Conservation (phyloP, 352 stramenopile species). For the Aphanomyces cochlioides region DNA sequence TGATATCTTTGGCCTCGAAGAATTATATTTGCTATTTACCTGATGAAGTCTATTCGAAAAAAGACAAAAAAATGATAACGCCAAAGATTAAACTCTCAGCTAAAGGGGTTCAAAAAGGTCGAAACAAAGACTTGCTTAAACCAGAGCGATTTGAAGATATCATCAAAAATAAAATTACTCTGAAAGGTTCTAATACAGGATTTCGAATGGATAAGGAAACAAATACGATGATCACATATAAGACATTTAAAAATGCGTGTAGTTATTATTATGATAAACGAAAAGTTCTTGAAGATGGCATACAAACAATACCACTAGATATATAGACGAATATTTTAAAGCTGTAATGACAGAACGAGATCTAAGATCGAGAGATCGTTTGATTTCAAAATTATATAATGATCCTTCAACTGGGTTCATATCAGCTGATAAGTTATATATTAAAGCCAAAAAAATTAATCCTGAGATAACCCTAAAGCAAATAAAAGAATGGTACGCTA, state of each 20-base stretch:
- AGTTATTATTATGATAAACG: slow-evolving; percentile 40
- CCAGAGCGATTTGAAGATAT: slow-evolving; percentile 33
- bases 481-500: slow-evolving; percentile 34
- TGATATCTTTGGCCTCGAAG: slow-evolving; percentile 32
- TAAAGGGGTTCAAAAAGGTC: slow-evolving; percentile 34
- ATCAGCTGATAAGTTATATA: slow-evolving; percentile 29
- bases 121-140: slow-evolving; percentile 31
- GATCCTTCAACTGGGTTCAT: slow-evolving; percentile 36
- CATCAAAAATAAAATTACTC: slow-evolving; percentile 33
- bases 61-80: not conserved
- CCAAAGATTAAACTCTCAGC: slow-evolving; percentile 31
- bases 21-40: slow-evolving; percentile 37
- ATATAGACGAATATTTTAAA: slow-evolving; percentile 36
- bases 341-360: too few relatives aligned
- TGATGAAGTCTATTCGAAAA: slow-evolving; percentile 3
- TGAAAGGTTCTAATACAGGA: slow-evolving; percentile 36
- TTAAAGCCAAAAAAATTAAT: slow-evolving; percentile 30
- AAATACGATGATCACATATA: slow-evolving; percentile 39
- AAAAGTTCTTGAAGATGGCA: slow-evolving; percentile 33
- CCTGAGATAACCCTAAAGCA: slow-evolving; percentile 31
- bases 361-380: not conserved
- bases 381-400: slow-evolving; percentile 34
- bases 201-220: slow-evolving; percentile 34
- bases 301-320: slow-evolving; percentile 32
- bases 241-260: slow-evolving; percentile 31